These are phyloP conservation scores for Coemansia sp. DNA, from an alignment of 192 early-diverging fungal species.

Conservation along the genomic window DNA sequence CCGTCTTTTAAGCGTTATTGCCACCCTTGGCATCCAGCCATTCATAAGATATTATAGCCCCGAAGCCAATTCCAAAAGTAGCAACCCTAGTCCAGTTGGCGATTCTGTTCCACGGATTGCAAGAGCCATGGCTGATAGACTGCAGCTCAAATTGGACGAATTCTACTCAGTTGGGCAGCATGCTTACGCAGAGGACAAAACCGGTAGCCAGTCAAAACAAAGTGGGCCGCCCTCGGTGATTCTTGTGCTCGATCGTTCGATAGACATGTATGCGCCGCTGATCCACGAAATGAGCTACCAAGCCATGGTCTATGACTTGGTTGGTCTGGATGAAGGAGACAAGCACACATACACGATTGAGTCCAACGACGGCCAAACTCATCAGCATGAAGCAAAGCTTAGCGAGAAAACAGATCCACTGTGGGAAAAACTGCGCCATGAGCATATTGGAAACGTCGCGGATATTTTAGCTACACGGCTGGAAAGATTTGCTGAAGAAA, in stretches of 20 bases:
- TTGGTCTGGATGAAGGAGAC: conserved; percentile 52
- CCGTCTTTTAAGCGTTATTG: conserved; percentile 45
- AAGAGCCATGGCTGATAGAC: conserved; percentile 50
- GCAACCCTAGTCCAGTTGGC: not conserved
- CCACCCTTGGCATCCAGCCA: conserved; percentile 36
- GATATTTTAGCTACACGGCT: conserved; percentile 34
- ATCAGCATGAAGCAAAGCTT: conserved; percentile 30
- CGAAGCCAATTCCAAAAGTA: not conserved
- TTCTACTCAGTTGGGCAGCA: conserved; percentile 55
- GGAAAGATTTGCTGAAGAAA: conserved; percentile 31
- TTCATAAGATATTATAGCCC: conserved; percentile 51
- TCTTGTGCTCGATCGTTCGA: conserved; percentile 84
- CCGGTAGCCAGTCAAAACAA: conserved; percentile 61
- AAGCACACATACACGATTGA: conserved; percentile 26
- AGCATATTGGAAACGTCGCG: conserved; percentile 47
- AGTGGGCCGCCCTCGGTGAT: conserved; percentile 67
- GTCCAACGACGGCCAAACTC: conserved; percentile 10
- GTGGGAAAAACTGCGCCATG: conserved; percentile 53
- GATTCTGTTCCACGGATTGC: conserved; percentile 22
- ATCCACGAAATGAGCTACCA: conserved; percentile 98
- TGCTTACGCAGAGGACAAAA: conserved; percentile 64
- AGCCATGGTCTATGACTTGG: conserved; percentile 90
- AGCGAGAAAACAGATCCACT: conserved; percentile 46
- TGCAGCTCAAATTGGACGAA: conserved; percentile 67
- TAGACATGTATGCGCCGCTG: conserved; percentile 87